Evolutionary conservation across 768 basidiomycete species (phyloP).

Genomic region (Xanthoconium purpureum): DNA sequence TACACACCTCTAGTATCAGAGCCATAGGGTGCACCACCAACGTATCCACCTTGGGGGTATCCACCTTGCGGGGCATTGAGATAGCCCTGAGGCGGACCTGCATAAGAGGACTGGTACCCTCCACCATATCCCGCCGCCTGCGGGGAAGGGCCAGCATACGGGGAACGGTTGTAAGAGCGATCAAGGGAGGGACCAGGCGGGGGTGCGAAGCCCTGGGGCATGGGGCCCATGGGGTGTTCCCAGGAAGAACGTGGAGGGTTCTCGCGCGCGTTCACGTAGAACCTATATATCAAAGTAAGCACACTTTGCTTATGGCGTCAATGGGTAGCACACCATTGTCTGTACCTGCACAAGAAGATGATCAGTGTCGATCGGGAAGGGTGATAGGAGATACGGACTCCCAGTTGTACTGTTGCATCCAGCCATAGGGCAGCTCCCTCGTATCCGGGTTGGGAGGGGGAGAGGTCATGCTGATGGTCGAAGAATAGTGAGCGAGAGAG

Average conservation of each 20-base stretch:
- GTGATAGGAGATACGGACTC: slow-evolving; percentile 45
- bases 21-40: slow-evolving; percentile 5
- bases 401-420: slow-evolving; percentile 63
- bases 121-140: slow-evolving; percentile 20
- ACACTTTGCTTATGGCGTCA: neutral
- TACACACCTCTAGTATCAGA: slow-evolving; percentile 23
- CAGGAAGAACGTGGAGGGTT: slow-evolving; percentile 65
- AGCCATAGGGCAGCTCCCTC: slow-evolving; percentile 62
- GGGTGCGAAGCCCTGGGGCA: slow-evolving; percentile 31
- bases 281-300: slow-evolving; percentile 44
- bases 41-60: slow-evolving; percentile 20
- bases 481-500: slow-evolving; percentile 23
- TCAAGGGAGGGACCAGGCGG: slow-evolving; percentile 44
- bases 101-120: slow-evolving; percentile 15
- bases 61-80: slow-evolving; percentile 14
- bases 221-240: slow-evolving; percentile 64
- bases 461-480: slow-evolving; percentile 37
- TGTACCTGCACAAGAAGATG: slow-evolving; percentile 46
- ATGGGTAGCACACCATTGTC: slow-evolving; percentile 50
- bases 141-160: slow-evolving; percentile 25
- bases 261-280: slow-evolving; percentile 67
- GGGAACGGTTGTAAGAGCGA: slow-evolving; percentile 31
- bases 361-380: slow-evolving; percentile 25
- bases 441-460: slow-evolving; percentile 53
- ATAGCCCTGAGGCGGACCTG: slow-evolving; percentile 11